Base-by-base conservation (phyloP, 768 basidiomycete genomes). In the Termitomyces sp. region DNA sequence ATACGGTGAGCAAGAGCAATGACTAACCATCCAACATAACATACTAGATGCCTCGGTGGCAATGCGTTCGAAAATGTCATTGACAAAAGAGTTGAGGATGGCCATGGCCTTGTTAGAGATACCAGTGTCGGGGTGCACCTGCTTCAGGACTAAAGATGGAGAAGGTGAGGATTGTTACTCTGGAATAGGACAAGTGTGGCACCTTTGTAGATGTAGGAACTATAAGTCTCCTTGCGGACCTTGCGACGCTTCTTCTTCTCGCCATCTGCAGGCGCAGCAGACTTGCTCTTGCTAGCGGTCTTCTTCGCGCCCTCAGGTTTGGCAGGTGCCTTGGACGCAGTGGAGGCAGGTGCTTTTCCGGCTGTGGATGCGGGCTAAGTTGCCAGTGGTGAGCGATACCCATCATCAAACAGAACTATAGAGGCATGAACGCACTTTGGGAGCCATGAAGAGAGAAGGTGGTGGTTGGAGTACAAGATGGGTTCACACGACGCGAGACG, bases 61-160 rank as follows among this genome's bases (percentile, higher is more conserved):
- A 63, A 90, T 88, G 44, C 88, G 84, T 73, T 90, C 89, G 66
- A 90, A 90, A 68, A 90, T 90, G 64, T 90, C 88, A 68, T 90
- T 90, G 65, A 90, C 88, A 68, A 90, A 90, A 0, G 88, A 90
- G 78, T 90, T 87, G 62, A 88, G 76, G 69, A 90, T 90, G 53
- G 87, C 85, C 87, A 90, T 88, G 12, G 86, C 86, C 75, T 92
- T 91, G 84, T 89, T 92, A 53, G 90, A 92, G 77, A 93, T 92
- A 85, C 91, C 92, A 60, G 91, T 92, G 73, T 92, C 92, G 60
- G 92, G 92, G 80, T 93, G 92, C 58, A 93, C 92, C 75, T 93
- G 91, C 79, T 90, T 92, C 69, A 93, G 79, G 66, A 92, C 91
- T 88, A 53, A 14, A 5, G 37, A 56, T 32, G 20, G 51, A n/a